These are phyloP conservation scores for Hibiscus trionum DNA, from an alignment of 345 rosid species.

Conservation along the genomic window DNA sequence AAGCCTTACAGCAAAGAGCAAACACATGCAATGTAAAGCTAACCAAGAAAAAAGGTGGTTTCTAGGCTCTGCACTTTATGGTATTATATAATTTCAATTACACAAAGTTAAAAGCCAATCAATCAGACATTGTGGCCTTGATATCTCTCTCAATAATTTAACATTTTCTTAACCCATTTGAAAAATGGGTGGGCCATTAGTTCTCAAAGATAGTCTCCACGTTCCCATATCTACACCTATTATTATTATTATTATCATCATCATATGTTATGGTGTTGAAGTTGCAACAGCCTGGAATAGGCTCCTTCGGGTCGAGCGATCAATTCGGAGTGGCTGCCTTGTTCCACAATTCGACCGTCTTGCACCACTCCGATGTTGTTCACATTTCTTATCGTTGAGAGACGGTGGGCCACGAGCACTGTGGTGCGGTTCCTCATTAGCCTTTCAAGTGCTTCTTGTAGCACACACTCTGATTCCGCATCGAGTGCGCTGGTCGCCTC, in stretches of 20 bases:
- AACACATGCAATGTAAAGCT: constrained; percentile 31
- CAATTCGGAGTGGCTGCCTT: constrained; percentile 83
- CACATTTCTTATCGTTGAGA: constrained; percentile 89
- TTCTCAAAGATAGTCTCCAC: constrained; percentile 27
- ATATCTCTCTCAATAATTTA: constrained; percentile 23
- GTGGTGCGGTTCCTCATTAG: constrained; percentile 97
- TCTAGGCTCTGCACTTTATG: constrained; percentile 15
- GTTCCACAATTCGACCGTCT: constrained; percentile 89
- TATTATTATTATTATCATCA: constrained; percentile 43
- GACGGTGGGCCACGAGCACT: constrained; percentile 85
- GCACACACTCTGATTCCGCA: constrained; percentile 90
- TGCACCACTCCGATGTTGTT: constrained; percentile 86
- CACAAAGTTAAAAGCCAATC: constrained; percentile 14
- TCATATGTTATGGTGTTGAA: constrained; percentile 81
- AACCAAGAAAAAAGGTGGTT: constrained; percentile 15
- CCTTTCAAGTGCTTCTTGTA: constrained; percentile 93
- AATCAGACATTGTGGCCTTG: constrained; percentile 17
- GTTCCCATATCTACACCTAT: constrained; percentile 62
- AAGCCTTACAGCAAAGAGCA: constrained; percentile 7
- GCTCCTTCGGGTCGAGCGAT: constrained; percentile 78
- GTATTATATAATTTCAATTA: constrained; percentile 8
- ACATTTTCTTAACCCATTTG: constrained; percentile 24
- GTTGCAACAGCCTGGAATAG: constrained; percentile 84
- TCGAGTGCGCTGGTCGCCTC: constrained; percentile 98
- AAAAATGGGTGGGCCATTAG: constrained; percentile 16